Conservation (phyloP, 345 rosid genomes). For the Brassica juncea region DNA sequence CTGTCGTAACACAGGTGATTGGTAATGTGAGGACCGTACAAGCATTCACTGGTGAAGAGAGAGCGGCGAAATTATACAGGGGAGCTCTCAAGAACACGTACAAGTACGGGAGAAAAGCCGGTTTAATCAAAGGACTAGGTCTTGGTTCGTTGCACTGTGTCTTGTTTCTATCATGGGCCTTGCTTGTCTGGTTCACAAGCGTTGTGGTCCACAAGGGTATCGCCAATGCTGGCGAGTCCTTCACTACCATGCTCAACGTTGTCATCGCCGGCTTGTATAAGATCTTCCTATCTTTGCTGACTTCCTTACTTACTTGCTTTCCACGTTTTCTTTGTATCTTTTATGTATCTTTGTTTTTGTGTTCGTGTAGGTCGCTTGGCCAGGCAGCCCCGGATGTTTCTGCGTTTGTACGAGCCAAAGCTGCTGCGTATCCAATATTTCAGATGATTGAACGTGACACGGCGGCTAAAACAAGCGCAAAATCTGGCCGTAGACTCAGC, state of each 20-base stretch:
- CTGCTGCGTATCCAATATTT: slow-evolving; percentile 90
- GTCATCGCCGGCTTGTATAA: slow-evolving; percentile 89
- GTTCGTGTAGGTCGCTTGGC: slow-evolving; percentile 70
- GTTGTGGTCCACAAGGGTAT: slow-evolving; percentile 77
- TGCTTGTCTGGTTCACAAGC: slow-evolving; percentile 95
- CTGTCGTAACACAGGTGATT: slow-evolving; percentile 58
- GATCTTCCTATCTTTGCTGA: background rate
- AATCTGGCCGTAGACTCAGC: slow-evolving; percentile 50
- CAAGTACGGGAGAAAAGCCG: slow-evolving; percentile 77
- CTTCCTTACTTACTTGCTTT: background rate
- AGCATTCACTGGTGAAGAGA: slow-evolving; percentile 93
- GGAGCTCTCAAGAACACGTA: slow-evolving; percentile 73
- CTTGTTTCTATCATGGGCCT: slow-evolving; percentile 89
- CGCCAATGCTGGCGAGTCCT: slow-evolving; percentile 82
- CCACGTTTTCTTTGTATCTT: slow-evolving; percentile 14
- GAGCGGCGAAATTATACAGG: slow-evolving; percentile 66
- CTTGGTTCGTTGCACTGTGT: slow-evolving; percentile 83
- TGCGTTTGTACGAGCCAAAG: slow-evolving; percentile 79
- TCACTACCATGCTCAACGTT: slow-evolving; percentile 98
- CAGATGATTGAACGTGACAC: slow-evolving; percentile 92
- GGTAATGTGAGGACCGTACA: slow-evolving; percentile 97
- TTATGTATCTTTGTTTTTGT: background rate
- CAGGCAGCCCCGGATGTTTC: slow-evolving; percentile 88
- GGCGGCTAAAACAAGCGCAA: slow-evolving; percentile 53
- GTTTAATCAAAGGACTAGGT: slow-evolving; percentile 92